Base-by-base conservation (phyloP, 1,284 basidiomycete species). In the Pseudozyma tsukubaensis region DNA sequence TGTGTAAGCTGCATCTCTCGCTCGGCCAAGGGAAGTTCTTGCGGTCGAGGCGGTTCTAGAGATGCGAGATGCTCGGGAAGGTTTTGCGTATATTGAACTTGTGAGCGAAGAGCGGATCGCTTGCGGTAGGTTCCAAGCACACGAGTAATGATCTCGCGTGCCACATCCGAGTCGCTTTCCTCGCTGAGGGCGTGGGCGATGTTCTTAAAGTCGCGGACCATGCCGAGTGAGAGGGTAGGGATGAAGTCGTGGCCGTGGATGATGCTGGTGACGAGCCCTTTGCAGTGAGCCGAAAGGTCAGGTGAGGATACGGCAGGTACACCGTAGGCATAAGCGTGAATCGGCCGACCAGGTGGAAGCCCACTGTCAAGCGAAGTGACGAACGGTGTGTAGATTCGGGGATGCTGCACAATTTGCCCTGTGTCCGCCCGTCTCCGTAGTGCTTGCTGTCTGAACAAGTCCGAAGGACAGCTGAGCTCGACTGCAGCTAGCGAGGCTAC, bases 71-170 rank as follows among this genome's bases (percentile, higher is more conserved):
- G 66, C 3, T 51, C 40, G 4, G 72, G 61, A 2, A 55, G 34
- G 29, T 59, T 56, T 12, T 61, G 24, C 57, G 65, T 34, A 74
- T 48, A 50, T 48, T 44, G 40, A 5, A 59, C 50, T 7, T 19
- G 48, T 3, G 55, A 18, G 13, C 70, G 64, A 13, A 68, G 59
- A 60, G 70, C 82, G 40, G 59, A 36, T 35, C 72, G 58, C 57
- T 78, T 62, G 44, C 82, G 75, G 42, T 82, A 83, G 11, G 83
- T 56, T 12, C 82, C 81, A 35, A 85, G 53, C 16, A 87, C 86
- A 48, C 85, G 78, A 9, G 85, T 85, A 19, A 88, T 85, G 55
- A 88, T 87, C 73, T 88, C 87, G 57, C 87, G 85, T 14, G 87
- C 86, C 3, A 86, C 59, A 24, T 71, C 74, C 13, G 72, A 78